Percentiles rank a stretch among this genome's conserved stretches.
Evolutionary conservation across 768 basidiomycete genomes (phyloP).

Genomic region (Gymnopilus junonius): DNA sequence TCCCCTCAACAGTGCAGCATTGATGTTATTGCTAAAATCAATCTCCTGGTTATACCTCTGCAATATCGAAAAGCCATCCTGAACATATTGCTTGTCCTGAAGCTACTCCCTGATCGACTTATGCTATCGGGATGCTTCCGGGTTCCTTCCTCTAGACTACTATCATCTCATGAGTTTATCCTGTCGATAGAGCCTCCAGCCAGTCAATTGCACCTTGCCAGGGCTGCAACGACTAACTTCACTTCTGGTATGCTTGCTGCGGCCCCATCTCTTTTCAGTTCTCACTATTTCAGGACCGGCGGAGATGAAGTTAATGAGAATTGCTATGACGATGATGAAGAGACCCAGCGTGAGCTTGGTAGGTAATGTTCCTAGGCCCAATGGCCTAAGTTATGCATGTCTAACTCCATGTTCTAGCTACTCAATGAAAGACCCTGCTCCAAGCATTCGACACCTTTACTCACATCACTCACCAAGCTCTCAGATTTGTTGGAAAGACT

Average conservation of each 20-base stretch:
- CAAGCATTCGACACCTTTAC: constrained; percentile 69
- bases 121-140: constrained; percentile 48
- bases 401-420: constrained; percentile 20
- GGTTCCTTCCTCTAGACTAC: neutral
- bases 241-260: constrained; percentile 55
- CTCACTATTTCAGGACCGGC: constrained; percentile 73
- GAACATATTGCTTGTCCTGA: constrained; percentile 75
- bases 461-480: constrained; percentile 54
- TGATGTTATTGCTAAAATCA: constrained; percentile 76
- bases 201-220: constrained; percentile 79
- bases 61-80: constrained; percentile 68
- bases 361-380: constrained; percentile 18
- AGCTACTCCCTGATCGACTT: constrained; percentile 61
- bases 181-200: constrained; percentile 71
- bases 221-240: constrained; percentile 61
- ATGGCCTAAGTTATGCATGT: neutral
- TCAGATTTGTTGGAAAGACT: constrained; percentile 62
- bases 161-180: too few species aligned
- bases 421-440: constrained; percentile 55
- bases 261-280: constrained; percentile 54
- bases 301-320: constrained; percentile 80
- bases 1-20: constrained; percentile 61
- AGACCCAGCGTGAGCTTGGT: constrained; percentile 60
- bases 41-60: constrained; percentile 83
- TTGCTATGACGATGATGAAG: constrained; percentile 65